Percentiles rank a stretch among this genome's conserved stretches.
These are phyloP conservation scores for Annulohypoxylon maeteangense DNA, from an alignment of 495 filamentous ascomycete species.

Conservation along the genomic window DNA sequence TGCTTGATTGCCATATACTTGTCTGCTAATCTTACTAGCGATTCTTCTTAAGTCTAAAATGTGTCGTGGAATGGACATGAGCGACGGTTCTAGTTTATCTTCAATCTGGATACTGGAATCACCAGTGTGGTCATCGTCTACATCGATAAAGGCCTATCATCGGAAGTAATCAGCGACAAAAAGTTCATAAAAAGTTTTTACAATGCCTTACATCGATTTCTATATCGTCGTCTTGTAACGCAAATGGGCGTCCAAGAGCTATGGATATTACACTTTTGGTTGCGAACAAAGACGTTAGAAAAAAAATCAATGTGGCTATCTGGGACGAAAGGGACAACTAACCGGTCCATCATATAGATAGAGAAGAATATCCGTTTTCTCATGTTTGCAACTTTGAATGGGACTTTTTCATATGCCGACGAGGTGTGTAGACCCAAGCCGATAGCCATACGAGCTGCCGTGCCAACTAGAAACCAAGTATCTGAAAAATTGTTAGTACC, in stretches of 20 bases:
- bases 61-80: constrained; percentile 54
- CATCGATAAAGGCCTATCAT: neutral
- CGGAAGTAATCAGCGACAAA: neutral
- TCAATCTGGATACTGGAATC: neutral
- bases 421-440: constrained; percentile 56
- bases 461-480: constrained; percentile 48
- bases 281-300: constrained; percentile 1
- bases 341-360: constrained; percentile 60
- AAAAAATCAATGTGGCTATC: neutral
- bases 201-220: constrained; percentile 46
- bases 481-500: constrained; percentile 15
- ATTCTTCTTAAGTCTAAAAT: constrained; percentile 52
- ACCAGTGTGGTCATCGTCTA: neutral
- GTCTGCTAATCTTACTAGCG: constrained; percentile 50
- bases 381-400: constrained; percentile 47
- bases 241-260: constrained; percentile 55
- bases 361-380: constrained; percentile 56
- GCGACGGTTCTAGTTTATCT: constrained; percentile 27
- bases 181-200: constrained; percentile 3
- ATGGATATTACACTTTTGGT: constrained; percentile 51
- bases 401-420: constrained; percentile 38
- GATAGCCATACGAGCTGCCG: constrained; percentile 58
- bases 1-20: constrained; percentile 42
- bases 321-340: constrained; percentile 6
- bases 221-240: constrained; percentile 55